These are phyloP conservation scores for Juglanconis juglandina DNA, from an alignment of 2,329 filamentous ascomycete genomes.

Conservation along the genomic window DNA sequence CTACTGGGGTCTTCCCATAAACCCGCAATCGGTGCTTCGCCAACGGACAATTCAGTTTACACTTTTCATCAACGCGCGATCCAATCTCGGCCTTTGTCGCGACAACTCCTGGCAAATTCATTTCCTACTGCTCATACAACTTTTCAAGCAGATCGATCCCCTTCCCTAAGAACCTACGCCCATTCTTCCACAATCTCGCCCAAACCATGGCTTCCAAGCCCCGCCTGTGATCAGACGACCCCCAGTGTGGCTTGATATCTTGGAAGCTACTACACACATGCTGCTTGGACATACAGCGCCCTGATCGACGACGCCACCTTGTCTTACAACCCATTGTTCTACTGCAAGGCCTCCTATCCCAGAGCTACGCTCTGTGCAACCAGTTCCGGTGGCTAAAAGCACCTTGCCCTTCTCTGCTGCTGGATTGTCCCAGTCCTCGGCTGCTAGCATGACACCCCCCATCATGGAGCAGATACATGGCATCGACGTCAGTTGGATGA, in stretches of 20 bases:
- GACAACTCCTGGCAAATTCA: not conserved
- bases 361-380: not conserved
- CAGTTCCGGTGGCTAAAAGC: not conserved
- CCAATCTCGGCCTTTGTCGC: not conserved
- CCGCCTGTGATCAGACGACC: slow-evolving; percentile 14
- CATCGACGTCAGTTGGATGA: slow-evolving; percentile 87
- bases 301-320: not conserved
- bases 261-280: slow-evolving; percentile 2
- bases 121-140: not conserved
- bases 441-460: slow-evolving; percentile 9
- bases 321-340: slow-evolving; percentile 2
- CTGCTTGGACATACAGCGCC: not conserved
- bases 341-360: not conserved
- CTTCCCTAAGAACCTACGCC: not conserved
- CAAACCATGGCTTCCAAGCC: slow-evolving; percentile 15
- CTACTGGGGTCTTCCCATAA: not conserved
- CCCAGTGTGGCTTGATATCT: slow-evolving; percentile 1
- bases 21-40: slow-evolving; percentile 4
- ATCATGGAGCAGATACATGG: slow-evolving; percentile 77
- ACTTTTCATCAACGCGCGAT: not conserved
- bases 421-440: not conserved
- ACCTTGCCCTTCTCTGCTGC: not conserved
- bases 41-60: slow-evolving; percentile 3
- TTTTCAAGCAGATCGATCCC: not conserved
- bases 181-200: not conserved